These are phyloP conservation scores for Metschnikowia picachoensis DNA, from an alignment of 805 yeast genomes.

Conservation along the genomic window DNA sequence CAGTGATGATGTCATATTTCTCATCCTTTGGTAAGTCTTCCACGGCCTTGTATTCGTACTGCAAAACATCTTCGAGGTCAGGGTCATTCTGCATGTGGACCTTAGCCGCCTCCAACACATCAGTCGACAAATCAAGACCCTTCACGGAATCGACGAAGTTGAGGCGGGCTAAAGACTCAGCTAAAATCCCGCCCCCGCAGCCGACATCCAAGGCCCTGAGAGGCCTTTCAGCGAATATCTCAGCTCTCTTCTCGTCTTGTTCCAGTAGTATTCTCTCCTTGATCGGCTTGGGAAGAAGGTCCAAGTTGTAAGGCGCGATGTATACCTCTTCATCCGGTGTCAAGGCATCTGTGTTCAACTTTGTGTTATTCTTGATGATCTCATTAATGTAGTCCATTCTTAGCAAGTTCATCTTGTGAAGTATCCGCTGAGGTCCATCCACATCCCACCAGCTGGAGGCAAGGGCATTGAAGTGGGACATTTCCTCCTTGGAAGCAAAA, in stretches of 20 bases:
- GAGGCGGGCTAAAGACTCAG: constrained; percentile 83
- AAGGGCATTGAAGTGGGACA: constrained; percentile 75
- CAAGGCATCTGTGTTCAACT: constrained; percentile 32
- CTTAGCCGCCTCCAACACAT: constrained; percentile 77
- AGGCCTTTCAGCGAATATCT: constrained; percentile 31
- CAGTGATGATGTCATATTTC: constrained; percentile 71
- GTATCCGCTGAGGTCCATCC: constrained; percentile 85
- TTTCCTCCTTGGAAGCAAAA: constrained; percentile 57
- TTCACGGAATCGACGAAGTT: constrained; percentile 57
- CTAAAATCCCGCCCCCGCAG: constrained; percentile 95
- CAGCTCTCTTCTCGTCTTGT: constrained; percentile 45
- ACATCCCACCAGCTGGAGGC: constrained; percentile 99
- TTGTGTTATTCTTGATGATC: constrained; percentile 46
- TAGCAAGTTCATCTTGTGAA: constrained; percentile 90
- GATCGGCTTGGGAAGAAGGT: constrained; percentile 59
- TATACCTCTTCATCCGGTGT: constrained; percentile 47
- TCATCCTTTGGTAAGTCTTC: constrained; percentile 50
- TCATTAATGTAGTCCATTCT: constrained; percentile 82
- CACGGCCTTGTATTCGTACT: constrained; percentile 58
- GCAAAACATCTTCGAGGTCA: constrained; percentile 46
- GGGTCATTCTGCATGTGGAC: constrained; percentile 70
- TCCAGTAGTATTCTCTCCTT: constrained; percentile 45
- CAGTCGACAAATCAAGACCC: constrained; percentile 84
- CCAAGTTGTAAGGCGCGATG: constrained; percentile 73
- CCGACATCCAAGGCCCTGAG: constrained; percentile 80